Conservation (phyloP, 169 alveolate species). For the Eimeria sp. region DNA sequence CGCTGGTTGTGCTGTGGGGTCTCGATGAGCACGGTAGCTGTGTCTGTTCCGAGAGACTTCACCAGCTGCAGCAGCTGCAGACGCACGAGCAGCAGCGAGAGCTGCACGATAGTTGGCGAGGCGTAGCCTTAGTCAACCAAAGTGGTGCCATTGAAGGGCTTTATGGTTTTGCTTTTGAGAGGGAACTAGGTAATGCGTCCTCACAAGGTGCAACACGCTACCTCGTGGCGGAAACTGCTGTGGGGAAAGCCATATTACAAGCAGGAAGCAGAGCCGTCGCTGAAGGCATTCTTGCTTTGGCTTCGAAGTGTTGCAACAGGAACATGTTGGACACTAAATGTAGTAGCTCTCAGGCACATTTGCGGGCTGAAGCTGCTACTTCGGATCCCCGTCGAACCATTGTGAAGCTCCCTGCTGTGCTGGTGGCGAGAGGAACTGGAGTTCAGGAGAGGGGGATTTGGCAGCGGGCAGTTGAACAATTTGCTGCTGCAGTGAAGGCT, state of each 20-base stretch:
- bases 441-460: not conserved
- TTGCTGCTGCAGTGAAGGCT: not conserved
- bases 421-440: not conserved
- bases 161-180: not conserved
- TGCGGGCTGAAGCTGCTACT: not conserved
- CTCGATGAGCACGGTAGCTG: not conserved
- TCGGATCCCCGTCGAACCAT: not conserved
- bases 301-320: not conserved
- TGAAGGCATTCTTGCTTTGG: slow-evolving; percentile 29
- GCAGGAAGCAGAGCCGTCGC: not conserved
- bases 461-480: not conserved
- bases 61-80: slow-evolving; percentile 24
- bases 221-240: slow-evolving; percentile 14
- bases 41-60: slow-evolving; percentile 3
- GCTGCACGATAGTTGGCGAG: not conserved
- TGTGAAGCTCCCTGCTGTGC: slow-evolving; percentile 14
- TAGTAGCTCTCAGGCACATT: not conserved
- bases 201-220: not conserved
- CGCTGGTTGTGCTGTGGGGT: slow-evolving; percentile 31
- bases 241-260: slow-evolving; percentile 27
- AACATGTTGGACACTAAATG: not conserved
- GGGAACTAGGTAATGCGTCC: too few relatives aligned
- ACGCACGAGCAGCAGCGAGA: not conserved
- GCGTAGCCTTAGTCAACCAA: slow-evolving; percentile 18
- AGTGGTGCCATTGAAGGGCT: not conserved